phyloP scores from a whole-genome alignment of 352 stramenopile species.

The Pythium coloratum region DNA sequence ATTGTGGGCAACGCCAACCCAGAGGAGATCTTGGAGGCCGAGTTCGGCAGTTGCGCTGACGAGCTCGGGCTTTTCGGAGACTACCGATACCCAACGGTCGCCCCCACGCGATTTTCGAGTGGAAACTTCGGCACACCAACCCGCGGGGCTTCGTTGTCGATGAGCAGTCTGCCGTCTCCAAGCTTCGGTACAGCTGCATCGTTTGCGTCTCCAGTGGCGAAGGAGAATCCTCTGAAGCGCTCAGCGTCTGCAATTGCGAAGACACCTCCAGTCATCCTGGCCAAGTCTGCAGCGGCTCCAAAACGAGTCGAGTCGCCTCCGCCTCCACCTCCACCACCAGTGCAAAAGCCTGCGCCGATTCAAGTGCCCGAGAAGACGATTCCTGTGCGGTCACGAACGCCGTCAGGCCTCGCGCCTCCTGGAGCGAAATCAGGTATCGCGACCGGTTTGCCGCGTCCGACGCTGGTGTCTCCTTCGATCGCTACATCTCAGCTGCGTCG shows the following conservation, averaged over 20 bases:
- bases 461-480: slow-evolving; percentile 9
- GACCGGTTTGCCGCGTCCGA: slow-evolving; percentile 6
- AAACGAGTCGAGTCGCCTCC: neutral
- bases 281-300: neutral
- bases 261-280: slow-evolving; percentile 24
- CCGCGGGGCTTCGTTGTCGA: neutral
- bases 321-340: neutral
- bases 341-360: neutral
- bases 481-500: slow-evolving; percentile 11
- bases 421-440: slow-evolving; percentile 3
- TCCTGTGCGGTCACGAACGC: neutral
- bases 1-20: slow-evolving; percentile 34
- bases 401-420: slow-evolving; percentile 1
- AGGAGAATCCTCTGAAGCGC: slow-evolving; percentile 33
- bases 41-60: slow-evolving; percentile 29
- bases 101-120: slow-evolving; percentile 11
- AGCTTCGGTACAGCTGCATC: slow-evolving; percentile 13
- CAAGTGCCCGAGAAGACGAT: neutral
- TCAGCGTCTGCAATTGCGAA: slow-evolving; percentile 34
- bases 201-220: slow-evolving; percentile 16
- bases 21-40: slow-evolving; percentile 32
- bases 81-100: slow-evolving; percentile 34
- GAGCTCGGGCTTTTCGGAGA: slow-evolving; percentile 31
- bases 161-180: slow-evolving; percentile 13
- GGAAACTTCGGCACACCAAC: neutral